These are phyloP conservation scores for Talaromyces sp. DNA, from an alignment of 2,329 filamentous ascomycete species.

Conservation along the genomic window DNA sequence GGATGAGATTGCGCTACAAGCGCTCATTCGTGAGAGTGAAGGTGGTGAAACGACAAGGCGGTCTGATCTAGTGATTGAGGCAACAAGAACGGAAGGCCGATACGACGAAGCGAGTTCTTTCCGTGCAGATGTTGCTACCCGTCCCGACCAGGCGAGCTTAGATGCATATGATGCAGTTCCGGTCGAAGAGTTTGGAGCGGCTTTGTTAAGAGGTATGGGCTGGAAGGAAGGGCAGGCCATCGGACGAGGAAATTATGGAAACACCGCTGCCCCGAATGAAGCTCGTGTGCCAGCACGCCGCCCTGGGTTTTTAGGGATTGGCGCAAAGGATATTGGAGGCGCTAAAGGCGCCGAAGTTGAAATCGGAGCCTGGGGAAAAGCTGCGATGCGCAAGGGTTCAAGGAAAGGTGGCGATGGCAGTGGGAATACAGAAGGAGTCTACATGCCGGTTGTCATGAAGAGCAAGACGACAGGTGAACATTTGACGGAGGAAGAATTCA, in stretches of 20 bases:
- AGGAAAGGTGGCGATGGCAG: slow-evolving; percentile 50
- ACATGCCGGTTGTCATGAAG: slow-evolving; percentile 60
- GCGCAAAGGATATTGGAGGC: slow-evolving; percentile 71
- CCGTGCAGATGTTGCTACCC: slow-evolving; percentile 63
- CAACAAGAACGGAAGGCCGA: slow-evolving; percentile 24
- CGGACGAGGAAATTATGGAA: slow-evolving; percentile 53
- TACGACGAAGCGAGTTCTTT: slow-evolving; percentile 59
- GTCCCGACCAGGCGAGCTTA: slow-evolving; percentile 71
- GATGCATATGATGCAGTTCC: slow-evolving; percentile 86
- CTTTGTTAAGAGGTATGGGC: slow-evolving; percentile 87
- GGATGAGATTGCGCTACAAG: slow-evolving; percentile 64
- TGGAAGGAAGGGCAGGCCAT: slow-evolving; percentile 72
- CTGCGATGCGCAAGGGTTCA: slow-evolving; percentile 53
- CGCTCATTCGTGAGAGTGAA: slow-evolving; percentile 58
- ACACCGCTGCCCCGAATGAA: slow-evolving; percentile 46
- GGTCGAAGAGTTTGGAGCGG: slow-evolving; percentile 91
- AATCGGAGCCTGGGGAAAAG: slow-evolving; percentile 74
- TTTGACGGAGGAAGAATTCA: slow-evolving; percentile 61
- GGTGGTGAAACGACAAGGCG: slow-evolving; percentile 36
- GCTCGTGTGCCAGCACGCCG: slow-evolving; percentile 65
- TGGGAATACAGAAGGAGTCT: slow-evolving; percentile 47
- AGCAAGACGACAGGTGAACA: slow-evolving; percentile 62
- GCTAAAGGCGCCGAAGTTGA: slow-evolving; percentile 60
- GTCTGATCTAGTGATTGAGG: slow-evolving; percentile 54
- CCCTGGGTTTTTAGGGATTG: slow-evolving; percentile 80